Percentiles rank a stretch among this genome's conserved stretches.
phyloP scores from a whole-genome alignment of 208 protist genomes.

The Trypanosoma platydactyli region DNA sequence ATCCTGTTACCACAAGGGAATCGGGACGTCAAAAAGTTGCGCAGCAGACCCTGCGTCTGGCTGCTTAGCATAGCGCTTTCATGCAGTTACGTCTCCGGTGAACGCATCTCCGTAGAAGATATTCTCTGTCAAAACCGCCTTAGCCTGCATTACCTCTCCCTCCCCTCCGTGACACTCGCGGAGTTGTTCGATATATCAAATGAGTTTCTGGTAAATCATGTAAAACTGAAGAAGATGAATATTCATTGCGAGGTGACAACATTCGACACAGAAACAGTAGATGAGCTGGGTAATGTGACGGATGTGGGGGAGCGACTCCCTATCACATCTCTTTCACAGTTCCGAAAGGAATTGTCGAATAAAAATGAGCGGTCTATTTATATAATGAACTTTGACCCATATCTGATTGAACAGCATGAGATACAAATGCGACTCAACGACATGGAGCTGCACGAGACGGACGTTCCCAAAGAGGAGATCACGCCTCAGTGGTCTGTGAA shows the following conservation, averaged over 20 bases:
- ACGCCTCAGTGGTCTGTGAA: slow-evolving; percentile 41
- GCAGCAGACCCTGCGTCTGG: slow-evolving; percentile 77
- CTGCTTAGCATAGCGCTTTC: slow-evolving; percentile 74
- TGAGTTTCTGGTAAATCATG: slow-evolving; percentile 71
- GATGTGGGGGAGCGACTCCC: slow-evolving; percentile 73
- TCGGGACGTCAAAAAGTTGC: slow-evolving; percentile 31
- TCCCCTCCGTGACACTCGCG: slow-evolving; percentile 78
- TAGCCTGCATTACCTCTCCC: slow-evolving; percentile 75
- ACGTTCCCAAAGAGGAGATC: slow-evolving; percentile 34
- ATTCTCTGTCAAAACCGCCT: slow-evolving; percentile 82
- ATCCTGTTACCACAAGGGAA: slow-evolving; percentile 49
- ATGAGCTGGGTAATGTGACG: slow-evolving; percentile 36
- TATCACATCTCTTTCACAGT: slow-evolving; percentile 67
- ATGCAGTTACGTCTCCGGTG: slow-evolving; percentile 70
- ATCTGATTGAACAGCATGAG: slow-evolving; percentile 84
- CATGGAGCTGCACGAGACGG: slow-evolving; percentile 74
- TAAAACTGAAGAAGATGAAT: slow-evolving; percentile 42
- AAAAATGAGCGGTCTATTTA: slow-evolving; percentile 59
- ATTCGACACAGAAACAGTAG: slow-evolving; percentile 72
- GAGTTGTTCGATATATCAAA: slow-evolving; percentile 81
- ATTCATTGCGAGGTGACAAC: slow-evolving; percentile 85
- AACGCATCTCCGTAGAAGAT: slow-evolving; percentile 76
- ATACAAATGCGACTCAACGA: slow-evolving; percentile 69
- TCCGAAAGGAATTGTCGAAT: slow-evolving; percentile 80
- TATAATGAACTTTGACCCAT: slow-evolving; percentile 90